phyloP scores from a whole-genome alignment of 2,329 filamentous ascomycete genomes.

The Pseudocercospora eumusae region DNA sequence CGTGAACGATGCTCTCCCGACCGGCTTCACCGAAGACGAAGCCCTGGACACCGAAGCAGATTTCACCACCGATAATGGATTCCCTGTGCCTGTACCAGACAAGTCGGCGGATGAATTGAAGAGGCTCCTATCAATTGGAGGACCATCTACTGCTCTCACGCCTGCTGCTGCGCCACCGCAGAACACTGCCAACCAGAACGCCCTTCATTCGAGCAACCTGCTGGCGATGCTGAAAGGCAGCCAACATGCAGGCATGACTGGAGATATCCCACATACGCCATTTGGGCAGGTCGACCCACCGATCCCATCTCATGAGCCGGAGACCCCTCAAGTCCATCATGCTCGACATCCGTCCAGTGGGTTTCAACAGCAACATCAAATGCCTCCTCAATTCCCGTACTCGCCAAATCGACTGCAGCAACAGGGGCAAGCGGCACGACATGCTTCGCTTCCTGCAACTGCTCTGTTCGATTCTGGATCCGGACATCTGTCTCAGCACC shows the following conservation, averaged over 20 bases:
- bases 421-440: conserved; percentile 1
- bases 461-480: neutral
- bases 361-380: conserved; percentile 51
- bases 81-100: conserved; percentile 15
- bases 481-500: conserved; percentile 17
- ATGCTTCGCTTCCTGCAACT: neutral
- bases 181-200: conserved; percentile 40
- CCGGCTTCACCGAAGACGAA: conserved; percentile 27
- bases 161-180: conserved; percentile 35
- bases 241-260: conserved; percentile 28
- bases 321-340: conserved; percentile 58
- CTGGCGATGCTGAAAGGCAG: conserved; percentile 57
- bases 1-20: conserved; percentile 19
- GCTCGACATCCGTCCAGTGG: conserved; percentile 47
- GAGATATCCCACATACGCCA: conserved; percentile 44
- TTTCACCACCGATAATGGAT: conserved; percentile 18
- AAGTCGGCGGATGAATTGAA: conserved; percentile 50
- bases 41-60: conserved; percentile 23
- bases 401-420: conserved; percentile 44
- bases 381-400: conserved; percentile 53
- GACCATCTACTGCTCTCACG: conserved; percentile 22
- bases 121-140: conserved; percentile 49
- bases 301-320: conserved; percentile 54
- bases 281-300: conserved; percentile 54
- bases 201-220: conserved; percentile 49